These are phyloP conservation scores for Phytopythium oedochilum DNA, from an alignment of 352 stramenopile species.

Conservation along the genomic window DNA sequence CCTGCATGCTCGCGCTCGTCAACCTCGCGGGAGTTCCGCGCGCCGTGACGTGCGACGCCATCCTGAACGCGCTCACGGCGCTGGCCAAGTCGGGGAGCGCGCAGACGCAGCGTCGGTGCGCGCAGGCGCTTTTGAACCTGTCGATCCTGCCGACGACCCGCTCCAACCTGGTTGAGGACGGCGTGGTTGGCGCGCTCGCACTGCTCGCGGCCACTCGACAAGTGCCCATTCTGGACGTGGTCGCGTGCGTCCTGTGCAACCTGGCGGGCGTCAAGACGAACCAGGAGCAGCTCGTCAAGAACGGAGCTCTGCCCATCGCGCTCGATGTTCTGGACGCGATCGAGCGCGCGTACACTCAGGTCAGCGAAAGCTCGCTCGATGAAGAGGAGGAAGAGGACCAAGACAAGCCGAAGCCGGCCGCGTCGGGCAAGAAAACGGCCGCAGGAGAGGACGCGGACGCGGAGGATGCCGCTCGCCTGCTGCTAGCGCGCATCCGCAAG, in stretches of 20 bases:
- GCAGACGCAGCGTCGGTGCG: conserved; percentile 27
- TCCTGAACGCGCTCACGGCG: conserved; percentile 45
- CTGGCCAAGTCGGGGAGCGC: conserved; percentile 30
- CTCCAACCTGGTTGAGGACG: conserved; percentile 67
- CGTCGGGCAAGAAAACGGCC: not conserved
- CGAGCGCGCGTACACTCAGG: conserved; percentile 18
- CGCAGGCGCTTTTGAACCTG: conserved; percentile 67
- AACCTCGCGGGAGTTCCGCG: conserved; percentile 65
- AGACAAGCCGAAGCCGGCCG: not conserved
- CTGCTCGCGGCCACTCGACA: conserved; percentile 33
- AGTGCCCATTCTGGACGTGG: conserved; percentile 34
- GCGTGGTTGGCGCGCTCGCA: conserved; percentile 47
- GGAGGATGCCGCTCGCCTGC: not conserved
- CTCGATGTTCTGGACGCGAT: conserved; percentile 35
- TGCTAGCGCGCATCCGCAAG: conserved; percentile 37
- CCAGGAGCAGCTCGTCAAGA: conserved; percentile 57
- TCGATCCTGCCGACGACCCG: conserved; percentile 77
- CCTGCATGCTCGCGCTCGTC: conserved; percentile 64
- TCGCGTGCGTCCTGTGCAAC: conserved; percentile 57
- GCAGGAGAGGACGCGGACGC: conserved; percentile 9
- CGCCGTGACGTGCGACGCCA: conserved; percentile 67
- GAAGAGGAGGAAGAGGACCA: conserved; percentile 6
- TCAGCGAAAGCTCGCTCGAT: conserved; percentile 5
- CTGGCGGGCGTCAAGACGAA: conserved; percentile 55
- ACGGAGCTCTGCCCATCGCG: conserved; percentile 40